phyloP scores from a whole-genome alignment of 1,284 basidiomycete species.

The Exobasidium cylindrosporum region DNA sequence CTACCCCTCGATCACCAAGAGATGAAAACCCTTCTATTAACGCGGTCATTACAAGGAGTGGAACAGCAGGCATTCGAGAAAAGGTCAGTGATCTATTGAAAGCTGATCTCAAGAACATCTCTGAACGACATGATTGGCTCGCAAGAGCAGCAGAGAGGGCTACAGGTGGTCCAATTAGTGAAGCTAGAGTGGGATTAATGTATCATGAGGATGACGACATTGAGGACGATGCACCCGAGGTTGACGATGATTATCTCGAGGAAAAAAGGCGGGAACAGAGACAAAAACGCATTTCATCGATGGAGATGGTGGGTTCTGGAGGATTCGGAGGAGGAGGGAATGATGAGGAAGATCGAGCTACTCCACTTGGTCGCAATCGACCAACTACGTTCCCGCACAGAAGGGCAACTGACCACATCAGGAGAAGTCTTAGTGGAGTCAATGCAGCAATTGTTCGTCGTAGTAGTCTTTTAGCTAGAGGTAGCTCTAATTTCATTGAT shows the following conservation, averaged over 20 bases:
- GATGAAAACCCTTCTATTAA: slow-evolving; percentile 1
- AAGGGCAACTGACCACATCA: background rate
- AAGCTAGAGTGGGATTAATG: slow-evolving; percentile 14
- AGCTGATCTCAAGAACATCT: slow-evolving; percentile 31
- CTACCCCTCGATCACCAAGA: slow-evolving; percentile 14
- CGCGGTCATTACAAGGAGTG: background rate
- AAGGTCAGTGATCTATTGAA: slow-evolving; percentile 30
- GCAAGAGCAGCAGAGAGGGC: slow-evolving; percentile 17
- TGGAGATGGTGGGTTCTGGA: background rate
- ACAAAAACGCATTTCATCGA: background rate
- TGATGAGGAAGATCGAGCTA: background rate
- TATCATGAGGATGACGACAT: background rate
- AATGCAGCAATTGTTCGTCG: background rate
- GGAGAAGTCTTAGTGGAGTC: background rate
- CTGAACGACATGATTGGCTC: slow-evolving; percentile 40
- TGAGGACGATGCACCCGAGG: slow-evolving; percentile 15
- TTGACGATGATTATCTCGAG: slow-evolving; percentile 6
- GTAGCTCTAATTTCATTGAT: background rate
- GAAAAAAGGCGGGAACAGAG: slow-evolving; percentile 4
- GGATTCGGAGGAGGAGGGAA: background rate
- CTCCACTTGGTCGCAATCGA: background rate
- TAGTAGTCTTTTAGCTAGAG: slow-evolving; percentile 7
- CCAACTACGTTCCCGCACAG: background rate
- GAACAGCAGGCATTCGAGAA: slow-evolving; percentile 28
- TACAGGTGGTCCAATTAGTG: slow-evolving; percentile 12